phyloP scores from a whole-genome alignment of 2,329 filamentous ascomycete genomes.

The Penicillium corylophilum region DNA sequence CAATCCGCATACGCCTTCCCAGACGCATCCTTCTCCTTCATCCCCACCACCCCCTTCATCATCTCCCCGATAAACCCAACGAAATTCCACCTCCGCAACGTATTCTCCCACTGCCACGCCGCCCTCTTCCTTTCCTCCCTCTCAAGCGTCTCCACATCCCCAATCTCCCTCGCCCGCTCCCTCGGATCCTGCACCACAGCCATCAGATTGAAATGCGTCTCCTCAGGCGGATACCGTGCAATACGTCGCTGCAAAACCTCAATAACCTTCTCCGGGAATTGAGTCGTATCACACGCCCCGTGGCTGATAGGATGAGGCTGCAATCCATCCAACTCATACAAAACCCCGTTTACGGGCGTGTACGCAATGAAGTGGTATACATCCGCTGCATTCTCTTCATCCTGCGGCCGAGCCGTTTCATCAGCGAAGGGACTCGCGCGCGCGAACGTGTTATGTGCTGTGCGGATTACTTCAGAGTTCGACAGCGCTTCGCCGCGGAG shows the following conservation, averaged over 20 bases:
- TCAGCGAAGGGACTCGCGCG: constrained; percentile 86
- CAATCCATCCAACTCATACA: constrained; percentile 94
- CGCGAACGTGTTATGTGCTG: constrained; percentile 88
- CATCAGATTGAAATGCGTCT: constrained; percentile 95
- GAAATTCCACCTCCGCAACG: constrained; percentile 88
- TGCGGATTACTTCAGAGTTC: constrained; percentile 69
- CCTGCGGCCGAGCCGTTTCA: constrained; percentile 73
- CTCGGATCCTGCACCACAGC: constrained; percentile 86
- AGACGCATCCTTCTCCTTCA: constrained; percentile 66
- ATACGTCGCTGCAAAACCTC: constrained; percentile 84
- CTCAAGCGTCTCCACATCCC: constrained; percentile 74
- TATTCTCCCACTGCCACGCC: constrained; percentile 94
- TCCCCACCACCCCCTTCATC: constrained; percentile 76
- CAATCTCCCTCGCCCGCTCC: constrained; percentile 72
- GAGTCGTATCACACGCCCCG: constrained; percentile 66
- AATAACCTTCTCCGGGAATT: constrained; percentile 79
- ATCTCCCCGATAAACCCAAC: constrained; percentile 92
- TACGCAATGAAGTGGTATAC: constrained; percentile 98
- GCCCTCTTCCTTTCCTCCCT: constrained; percentile 79
- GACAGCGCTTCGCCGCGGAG: constrained; percentile 69
- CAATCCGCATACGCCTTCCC: constrained; percentile 68
- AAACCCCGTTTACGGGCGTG: constrained; percentile 70
- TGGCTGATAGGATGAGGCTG: constrained; percentile 91
- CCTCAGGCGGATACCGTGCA: constrained; percentile 75
- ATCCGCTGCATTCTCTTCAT: constrained; percentile 69